A percentile compares a stretch with the other conserved stretches of the same genome.
Evolutionary conservation across 2,329 filamentous ascomycete species (phyloP).

Genomic region (Fusarium sp.): DNA sequence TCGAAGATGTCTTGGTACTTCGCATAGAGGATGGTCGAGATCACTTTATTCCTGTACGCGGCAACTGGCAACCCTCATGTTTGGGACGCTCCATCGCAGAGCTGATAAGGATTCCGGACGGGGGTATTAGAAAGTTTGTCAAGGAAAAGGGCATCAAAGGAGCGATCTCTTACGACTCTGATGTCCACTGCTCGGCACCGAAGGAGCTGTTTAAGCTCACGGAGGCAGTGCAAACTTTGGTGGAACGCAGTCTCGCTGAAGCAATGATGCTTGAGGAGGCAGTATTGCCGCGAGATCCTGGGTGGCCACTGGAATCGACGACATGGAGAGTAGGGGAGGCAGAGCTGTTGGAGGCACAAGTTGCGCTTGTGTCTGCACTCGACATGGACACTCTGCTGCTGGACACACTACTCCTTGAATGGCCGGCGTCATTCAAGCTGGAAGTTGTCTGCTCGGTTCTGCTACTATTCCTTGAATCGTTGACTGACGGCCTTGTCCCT

Average conservation of each 20-base stretch:
- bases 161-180: constrained; percentile 66
- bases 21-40: constrained; percentile 87
- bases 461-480: constrained; percentile 77
- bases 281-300: constrained; percentile 63
- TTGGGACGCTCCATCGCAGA: constrained; percentile 91
- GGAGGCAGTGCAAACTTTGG: constrained; percentile 75
- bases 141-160: constrained; percentile 54
- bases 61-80: constrained; percentile 82
- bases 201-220: constrained; percentile 91
- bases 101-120: constrained; percentile 85
- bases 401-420: constrained; percentile 71
- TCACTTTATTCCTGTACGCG: constrained; percentile 88
- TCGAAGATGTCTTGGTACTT: constrained; percentile 91
- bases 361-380: constrained; percentile 71
- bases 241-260: constrained; percentile 69
- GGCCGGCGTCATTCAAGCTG: constrained; percentile 74
- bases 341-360: constrained; percentile 47
- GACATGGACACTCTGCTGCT: constrained; percentile 76
- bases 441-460: constrained; percentile 81
- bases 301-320: constrained; percentile 70
- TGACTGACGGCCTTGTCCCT: constrained; percentile 85
- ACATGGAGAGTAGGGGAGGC: constrained; percentile 48
- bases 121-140: constrained; percentile 74
- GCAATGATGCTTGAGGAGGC: constrained; percentile 71
- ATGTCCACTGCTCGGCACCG: constrained; percentile 82